phyloP scores from a whole-genome alignment of 75 land plant genomes.

The Picea glauca region DNA sequence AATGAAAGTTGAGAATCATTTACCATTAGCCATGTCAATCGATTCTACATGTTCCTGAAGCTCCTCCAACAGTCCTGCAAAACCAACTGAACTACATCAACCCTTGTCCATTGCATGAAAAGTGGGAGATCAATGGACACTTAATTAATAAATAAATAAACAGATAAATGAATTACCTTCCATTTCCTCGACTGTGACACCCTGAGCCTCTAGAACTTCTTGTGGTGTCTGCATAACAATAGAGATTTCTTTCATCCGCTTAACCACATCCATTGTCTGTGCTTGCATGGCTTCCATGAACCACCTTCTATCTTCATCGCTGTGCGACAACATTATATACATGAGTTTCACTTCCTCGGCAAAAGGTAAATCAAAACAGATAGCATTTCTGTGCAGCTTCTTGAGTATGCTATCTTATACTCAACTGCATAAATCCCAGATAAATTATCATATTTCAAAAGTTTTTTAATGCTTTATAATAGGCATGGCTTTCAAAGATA shows the following conservation, averaged over 20 bases:
- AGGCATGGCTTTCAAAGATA: not conserved
- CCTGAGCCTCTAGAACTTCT: conserved; percentile 75
- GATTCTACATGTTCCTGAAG: conserved; percentile 97
- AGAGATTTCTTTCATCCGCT: conserved; percentile 97
- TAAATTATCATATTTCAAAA: not conserved
- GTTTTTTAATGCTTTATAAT: not conserved
- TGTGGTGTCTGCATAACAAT: conserved; percentile 80
- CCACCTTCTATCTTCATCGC: conserved; percentile 96
- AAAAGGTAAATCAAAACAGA: not conserved
- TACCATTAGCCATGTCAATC: conserved; percentile 99
- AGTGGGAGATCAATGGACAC: not conserved
- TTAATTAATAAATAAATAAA: not conserved
- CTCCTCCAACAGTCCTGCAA: conserved; percentile 91
- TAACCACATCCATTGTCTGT: conserved; percentile 78
- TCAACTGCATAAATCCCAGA: too few relatives aligned
- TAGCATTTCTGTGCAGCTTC: too few relatives aligned
- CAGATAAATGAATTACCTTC: conserved; percentile 53
- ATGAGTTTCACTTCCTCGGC: not conserved
- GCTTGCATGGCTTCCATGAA: conserved; percentile 97
- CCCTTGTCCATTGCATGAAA: not conserved
- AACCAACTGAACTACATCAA: not conserved
- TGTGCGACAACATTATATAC: conserved; percentile 11
- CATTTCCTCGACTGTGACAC: conserved; percentile 72
- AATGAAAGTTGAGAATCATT: not conserved
- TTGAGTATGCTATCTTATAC: too few relatives aligned